A percentile compares a stretch with the other conserved stretches of the same genome.
These are phyloP conservation scores for Claviceps digitariae DNA, from an alignment of 2,329 filamentous ascomycete genomes.

Conservation along the genomic window DNA sequence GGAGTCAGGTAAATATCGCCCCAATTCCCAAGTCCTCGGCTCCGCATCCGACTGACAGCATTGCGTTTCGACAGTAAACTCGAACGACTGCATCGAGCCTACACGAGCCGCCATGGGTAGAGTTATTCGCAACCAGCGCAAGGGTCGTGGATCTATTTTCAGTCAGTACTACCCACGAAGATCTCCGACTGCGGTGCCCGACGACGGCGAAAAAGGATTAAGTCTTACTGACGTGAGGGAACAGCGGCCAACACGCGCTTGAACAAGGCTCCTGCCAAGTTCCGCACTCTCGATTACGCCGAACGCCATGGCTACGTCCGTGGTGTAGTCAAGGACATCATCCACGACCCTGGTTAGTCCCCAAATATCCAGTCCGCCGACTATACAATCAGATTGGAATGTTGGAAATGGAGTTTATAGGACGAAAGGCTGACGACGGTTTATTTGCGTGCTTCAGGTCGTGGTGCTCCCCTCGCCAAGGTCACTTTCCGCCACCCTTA, in stretches of 20 bases:
- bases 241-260: conserved; percentile 72
- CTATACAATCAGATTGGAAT: not conserved
- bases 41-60: conserved; percentile 6
- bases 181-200: conserved; percentile 10
- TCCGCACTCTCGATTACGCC: conserved; percentile 91
- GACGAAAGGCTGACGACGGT: conserved; percentile 13
- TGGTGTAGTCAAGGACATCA: conserved; percentile 96
- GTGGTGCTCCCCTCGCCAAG: conserved; percentile 94
- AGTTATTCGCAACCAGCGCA: conserved; percentile 54
- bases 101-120: conserved; percentile 36
- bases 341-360: conserved; percentile 77
- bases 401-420: not conserved
- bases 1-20: conserved; percentile 23
- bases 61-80: conserved; percentile 14
- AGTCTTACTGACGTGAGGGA: conserved; percentile 18
- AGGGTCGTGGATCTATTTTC: conserved; percentile 46
- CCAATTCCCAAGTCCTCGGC: conserved; percentile 11
- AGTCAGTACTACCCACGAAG: conserved; percentile 26
- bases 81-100: conserved; percentile 21
- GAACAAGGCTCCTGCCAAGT: conserved; percentile 75
- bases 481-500: conserved; percentile 97
- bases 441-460: conserved; percentile 27
- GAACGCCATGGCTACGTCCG: conserved; percentile 97
- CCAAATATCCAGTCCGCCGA: conserved; percentile 1
- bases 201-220: conserved; percentile 9